A percentile compares a stretch with the other conserved stretches of the same genome.
Conservation (phyloP, 306 rosid species). For the Castanospermum australe region DNA sequence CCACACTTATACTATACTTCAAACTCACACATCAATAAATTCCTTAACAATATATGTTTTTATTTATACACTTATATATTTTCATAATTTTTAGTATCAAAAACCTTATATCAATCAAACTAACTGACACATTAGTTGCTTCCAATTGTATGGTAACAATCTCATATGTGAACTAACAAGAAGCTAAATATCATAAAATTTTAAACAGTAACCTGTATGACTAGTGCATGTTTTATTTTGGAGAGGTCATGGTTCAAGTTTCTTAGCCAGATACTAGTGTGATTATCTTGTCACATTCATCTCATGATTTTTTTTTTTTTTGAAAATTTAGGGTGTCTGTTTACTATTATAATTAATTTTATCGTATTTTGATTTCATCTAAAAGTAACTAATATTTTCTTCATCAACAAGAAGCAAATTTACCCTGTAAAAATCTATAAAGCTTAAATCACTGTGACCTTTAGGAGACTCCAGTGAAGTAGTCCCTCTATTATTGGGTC, state of each 20-base stretch:
- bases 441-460: slow-evolving; percentile 43
- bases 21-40: too few species aligned
- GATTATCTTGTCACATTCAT: neutral
- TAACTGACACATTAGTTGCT: slow-evolving; percentile 45
- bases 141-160: slow-evolving; percentile 39
- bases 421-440: neutral
- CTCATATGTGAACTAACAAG: neutral
- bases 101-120: too few species aligned
- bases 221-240: neutral
- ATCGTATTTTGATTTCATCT: neutral
- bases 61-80: too few species aligned
- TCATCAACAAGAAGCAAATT: neutral
- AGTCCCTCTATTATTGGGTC: slow-evolving; percentile 19
- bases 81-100: too few species aligned
- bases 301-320: neutral
- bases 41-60: too few species aligned
- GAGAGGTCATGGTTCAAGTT: neutral
- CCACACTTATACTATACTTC: too few species aligned
- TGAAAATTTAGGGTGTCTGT: neutral
- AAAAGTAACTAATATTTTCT: neutral
- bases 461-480: slow-evolving; percentile 29
- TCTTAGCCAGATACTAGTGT: neutral
- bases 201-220: neutral
- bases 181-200: slow-evolving; percentile 5
- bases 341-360: neutral